These are phyloP conservation scores for Endocalyx cinctus DNA, from an alignment of 2,329 filamentous ascomycete species.

Conservation along the genomic window DNA sequence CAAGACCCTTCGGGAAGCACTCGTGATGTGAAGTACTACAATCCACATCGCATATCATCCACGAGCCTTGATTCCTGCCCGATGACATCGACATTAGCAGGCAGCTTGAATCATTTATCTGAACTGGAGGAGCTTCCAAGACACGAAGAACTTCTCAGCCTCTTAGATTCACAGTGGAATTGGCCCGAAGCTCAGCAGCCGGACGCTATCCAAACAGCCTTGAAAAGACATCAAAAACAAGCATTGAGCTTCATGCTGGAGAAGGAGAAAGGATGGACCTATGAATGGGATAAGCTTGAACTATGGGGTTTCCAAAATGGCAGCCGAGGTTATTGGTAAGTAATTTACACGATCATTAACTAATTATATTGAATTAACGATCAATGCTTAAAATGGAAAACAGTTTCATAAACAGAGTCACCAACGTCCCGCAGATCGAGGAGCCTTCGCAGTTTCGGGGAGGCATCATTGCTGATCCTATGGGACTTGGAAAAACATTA, in stretches of 20 bases:
- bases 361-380: too few species aligned
- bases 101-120: too few species aligned
- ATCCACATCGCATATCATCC: slow-evolving; percentile 30
- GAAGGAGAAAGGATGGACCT: slow-evolving; percentile 5
- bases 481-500: slow-evolving; percentile 43
- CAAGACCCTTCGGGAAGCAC: slow-evolving; percentile 29
- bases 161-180: too few species aligned
- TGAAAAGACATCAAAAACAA: slow-evolving; percentile 14
- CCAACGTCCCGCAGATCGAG: slow-evolving; percentile 18
- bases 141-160: too few species aligned
- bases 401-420: slow-evolving; percentile 29
- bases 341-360: too few species aligned
- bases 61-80: slow-evolving; percentile 5
- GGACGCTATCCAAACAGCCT: too few species aligned
- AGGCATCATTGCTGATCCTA: slow-evolving; percentile 41
- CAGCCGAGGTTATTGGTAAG: slow-evolving; percentile 1
- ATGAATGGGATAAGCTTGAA: slow-evolving; percentile 1
- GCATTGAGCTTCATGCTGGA: slow-evolving; percentile 6
- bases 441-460: slow-evolving; percentile 32
- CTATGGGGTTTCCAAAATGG: slow-evolving; percentile 2
- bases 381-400: too few species aligned
- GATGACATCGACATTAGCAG: too few species aligned
- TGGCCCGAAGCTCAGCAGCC: too few species aligned
- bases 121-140: too few species aligned
- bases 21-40: slow-evolving; percentile 26